Conservation (phyloP, 2,329 filamentous ascomycete genomes). For the Beauveria rudraprayagi region DNA sequence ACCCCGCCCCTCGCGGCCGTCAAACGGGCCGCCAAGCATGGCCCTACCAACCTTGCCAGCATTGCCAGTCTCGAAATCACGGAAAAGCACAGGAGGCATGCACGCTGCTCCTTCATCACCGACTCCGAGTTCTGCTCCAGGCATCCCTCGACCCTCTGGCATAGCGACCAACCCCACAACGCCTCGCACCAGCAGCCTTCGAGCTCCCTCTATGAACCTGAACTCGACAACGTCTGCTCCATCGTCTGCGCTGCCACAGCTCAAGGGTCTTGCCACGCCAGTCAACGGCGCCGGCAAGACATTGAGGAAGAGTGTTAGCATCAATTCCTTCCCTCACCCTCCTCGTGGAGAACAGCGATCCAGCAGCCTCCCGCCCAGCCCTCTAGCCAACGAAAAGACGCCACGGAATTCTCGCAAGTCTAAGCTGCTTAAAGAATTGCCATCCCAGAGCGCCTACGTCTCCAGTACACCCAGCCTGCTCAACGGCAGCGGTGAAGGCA, state of each 20-base stretch:
- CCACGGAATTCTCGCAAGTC: slow-evolving; percentile 42
- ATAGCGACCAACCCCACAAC: slow-evolving; percentile 37
- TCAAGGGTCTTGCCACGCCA: slow-evolving; percentile 42
- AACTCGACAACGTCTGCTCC: slow-evolving; percentile 47
- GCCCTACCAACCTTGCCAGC: slow-evolving; percentile 70
- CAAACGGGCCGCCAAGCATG: slow-evolving; percentile 62
- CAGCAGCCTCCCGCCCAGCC: slow-evolving; percentile 55
- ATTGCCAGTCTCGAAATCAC: slow-evolving; percentile 63
- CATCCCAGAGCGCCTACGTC: slow-evolving; percentile 37
- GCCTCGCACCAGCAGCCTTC: slow-evolving; percentile 46
- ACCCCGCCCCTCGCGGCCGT: slow-evolving; percentile 58
- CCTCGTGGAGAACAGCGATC: slow-evolving; percentile 57
- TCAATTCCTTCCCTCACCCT: slow-evolving; percentile 87
- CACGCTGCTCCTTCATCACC: slow-evolving; percentile 24
- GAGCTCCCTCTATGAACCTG: slow-evolving; percentile 48
- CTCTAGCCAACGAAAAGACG: slow-evolving; percentile 42
- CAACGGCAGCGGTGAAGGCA: slow-evolving; percentile 71
- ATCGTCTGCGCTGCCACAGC: slow-evolving; percentile 46
- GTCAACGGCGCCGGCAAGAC: slow-evolving; percentile 57
- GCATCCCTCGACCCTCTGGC: not conserved
- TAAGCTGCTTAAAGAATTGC: slow-evolving; percentile 48
- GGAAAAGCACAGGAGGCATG: slow-evolving; percentile 53
- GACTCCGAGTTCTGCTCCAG: not conserved
- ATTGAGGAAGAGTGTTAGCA: slow-evolving; percentile 82
- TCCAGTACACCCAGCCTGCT: slow-evolving; percentile 61